A percentile compares a stretch with the other conserved stretches of the same genome.
These are phyloP conservation scores for Aspergillus affinis DNA, from an alignment of 495 filamentous ascomycete genomes.

Conservation along the genomic window DNA sequence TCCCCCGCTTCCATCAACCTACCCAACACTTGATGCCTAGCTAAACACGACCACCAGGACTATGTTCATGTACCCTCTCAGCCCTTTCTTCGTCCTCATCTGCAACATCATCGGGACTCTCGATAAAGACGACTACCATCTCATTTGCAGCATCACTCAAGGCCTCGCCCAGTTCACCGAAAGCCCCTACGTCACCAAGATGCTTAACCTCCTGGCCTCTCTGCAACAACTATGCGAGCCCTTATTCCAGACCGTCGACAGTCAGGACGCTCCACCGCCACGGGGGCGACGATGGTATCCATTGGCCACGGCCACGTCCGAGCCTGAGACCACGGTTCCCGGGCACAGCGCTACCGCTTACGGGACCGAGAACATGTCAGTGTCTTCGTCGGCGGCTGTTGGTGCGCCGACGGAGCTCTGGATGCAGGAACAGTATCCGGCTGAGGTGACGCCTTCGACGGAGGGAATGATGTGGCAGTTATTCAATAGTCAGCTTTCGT, in stretches of 20 bases:
- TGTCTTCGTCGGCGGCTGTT: neutral
- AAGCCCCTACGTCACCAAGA: constrained; percentile 24
- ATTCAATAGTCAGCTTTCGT: constrained; percentile 30
- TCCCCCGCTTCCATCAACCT: neutral
- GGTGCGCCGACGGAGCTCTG: neutral
- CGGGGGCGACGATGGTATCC: neutral
- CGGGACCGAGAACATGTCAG: neutral
- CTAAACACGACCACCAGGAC: constrained; percentile 17
- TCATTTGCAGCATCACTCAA: constrained; percentile 25
- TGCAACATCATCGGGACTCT: constrained; percentile 32
- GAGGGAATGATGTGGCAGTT: constrained; percentile 33
- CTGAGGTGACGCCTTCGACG: constrained; percentile 9
- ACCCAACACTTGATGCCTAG: neutral
- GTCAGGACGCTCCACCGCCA: neutral
- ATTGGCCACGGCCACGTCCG: neutral
- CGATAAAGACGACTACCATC: constrained; percentile 26
- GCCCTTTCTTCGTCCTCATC: constrained; percentile 34
- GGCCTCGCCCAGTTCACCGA: constrained; percentile 23
- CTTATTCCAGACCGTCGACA: constrained; percentile 17
- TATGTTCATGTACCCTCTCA: constrained; percentile 28
- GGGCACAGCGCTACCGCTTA: neutral
- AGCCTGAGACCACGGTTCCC: neutral
- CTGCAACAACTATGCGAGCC: constrained; percentile 26
- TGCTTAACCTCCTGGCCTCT: constrained; percentile 22
- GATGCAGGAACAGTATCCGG: neutral